phyloP scores from a whole-genome alignment of 176 grass and related monocot species.

The Bromus sterilis region DNA sequence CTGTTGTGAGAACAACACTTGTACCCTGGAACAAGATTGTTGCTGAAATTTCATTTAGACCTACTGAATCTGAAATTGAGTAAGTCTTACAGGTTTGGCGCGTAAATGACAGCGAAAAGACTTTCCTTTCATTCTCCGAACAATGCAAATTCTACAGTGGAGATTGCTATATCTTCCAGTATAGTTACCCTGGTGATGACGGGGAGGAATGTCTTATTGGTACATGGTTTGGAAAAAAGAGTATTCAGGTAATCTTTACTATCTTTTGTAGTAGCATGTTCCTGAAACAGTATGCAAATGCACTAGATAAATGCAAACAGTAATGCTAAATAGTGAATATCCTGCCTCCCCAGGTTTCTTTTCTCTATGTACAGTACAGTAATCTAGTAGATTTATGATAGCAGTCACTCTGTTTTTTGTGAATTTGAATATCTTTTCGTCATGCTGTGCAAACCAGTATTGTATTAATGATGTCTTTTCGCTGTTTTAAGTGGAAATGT shows the following conservation, averaged over 20 bases:
- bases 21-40: not conserved
- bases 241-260: conserved; percentile 60
- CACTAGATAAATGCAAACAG: not conserved
- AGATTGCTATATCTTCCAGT: conserved; percentile 97
- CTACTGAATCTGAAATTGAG: conserved; percentile 13
- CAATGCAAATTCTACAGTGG: conserved; percentile 99
- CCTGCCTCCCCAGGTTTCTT: not conserved
- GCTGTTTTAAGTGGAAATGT: not conserved
- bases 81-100: conserved; percentile 68
- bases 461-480: not conserved
- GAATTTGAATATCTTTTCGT: not conserved
- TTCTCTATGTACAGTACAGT: not conserved
- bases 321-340: not conserved
- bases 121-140: conserved; percentile 74
- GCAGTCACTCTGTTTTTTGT: not conserved
- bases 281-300: conserved; percentile 2
- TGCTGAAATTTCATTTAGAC: conserved; percentile 8
- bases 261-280: not conserved
- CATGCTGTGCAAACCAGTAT: conserved; percentile 8
- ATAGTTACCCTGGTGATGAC: conserved; percentile 81
- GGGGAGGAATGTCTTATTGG: conserved; percentile 89
- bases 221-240: conserved; percentile 94
- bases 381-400: not conserved
- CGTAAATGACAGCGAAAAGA: conserved; percentile 74
- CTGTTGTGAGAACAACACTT: conserved; percentile 3